Base-by-base conservation (phyloP, 1,284 basidiomycete genomes). In the Pseudozyma hubeiensis region DNA sequence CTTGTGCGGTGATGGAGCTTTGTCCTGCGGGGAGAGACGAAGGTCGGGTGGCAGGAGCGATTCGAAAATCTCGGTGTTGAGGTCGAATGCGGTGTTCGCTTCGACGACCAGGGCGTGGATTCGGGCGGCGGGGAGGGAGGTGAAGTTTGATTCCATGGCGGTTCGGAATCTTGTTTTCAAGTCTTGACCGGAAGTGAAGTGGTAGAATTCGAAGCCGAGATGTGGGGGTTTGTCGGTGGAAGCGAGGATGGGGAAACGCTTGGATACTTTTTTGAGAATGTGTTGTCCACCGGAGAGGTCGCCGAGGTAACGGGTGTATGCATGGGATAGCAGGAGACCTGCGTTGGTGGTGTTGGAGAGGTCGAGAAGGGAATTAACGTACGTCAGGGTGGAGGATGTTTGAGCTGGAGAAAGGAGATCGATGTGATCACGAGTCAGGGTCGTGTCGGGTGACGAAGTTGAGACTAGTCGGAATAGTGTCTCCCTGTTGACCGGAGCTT, bases 201-300 rank as follows among this genome's bases (percentile, higher is more conserved):
- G 87, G 86, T 92, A 93, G 85, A 93, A 93, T 35, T 86, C 84
- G 35, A 90, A 85, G 40, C n/a, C 30, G 14, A 11, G 6, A 6
- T 24, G 24, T 2, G 40, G 7, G 4, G 40, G n/a, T 41, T 13
- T 7, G 16, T 7, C 11, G 35, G 8, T 5, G n/a, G 51, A 39
- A 10, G 9, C 13, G 8, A 50, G 41, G 53, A 39, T 43, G 17
- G 67, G 67, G 45, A 70, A 75, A 1, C 60, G 53, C 49, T 75
- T 75, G 34, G 50, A 93, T 11, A 90, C 88, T 84, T 91, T 91
- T 17, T 87, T 87, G 0, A 67, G 44, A 76, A 93, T 90, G 67
- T 89, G 87, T 85, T 93, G 92, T 0, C 93, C 92, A 16, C 92
- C 92, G 49, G 89, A 91, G 35, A 93, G 87, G 84, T 94, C 92